Evolutionary conservation across 129 eudicot species (phyloP), one percentile per base, ranked within the genome.

Genomic region (Tagetes patula): DNA sequence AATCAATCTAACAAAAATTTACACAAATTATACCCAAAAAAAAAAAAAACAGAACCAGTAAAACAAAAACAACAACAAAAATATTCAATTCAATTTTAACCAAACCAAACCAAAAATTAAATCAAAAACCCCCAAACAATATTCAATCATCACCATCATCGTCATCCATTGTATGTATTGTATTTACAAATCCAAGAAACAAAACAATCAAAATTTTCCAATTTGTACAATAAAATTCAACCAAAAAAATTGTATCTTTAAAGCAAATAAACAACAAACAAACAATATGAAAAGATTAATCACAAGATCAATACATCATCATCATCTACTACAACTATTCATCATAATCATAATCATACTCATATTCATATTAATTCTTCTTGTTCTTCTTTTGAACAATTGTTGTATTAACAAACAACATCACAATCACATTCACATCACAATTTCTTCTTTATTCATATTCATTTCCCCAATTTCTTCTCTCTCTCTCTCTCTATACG

Each of bases 221-320:
- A 20, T 20, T 64, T 66, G 10, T 78, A 34, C 55, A 71, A 33
- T 64, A 72, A 7, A 71, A 53, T 72, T 65, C 31, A 72, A 79
- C 32, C 33, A 32, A 45, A 27, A 47, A 63, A 75, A 68, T 54
- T 61, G 2, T 71, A 71, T 75, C 53, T 33, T 75, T 37, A 70
- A 54, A 41, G 33, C 56, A 77, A n/a, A 61, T 42, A 52, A 70
- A 50, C 74, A 67, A 81, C 42, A 52, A 70, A 50, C 74, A 67
- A 81, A 71, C 68, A 82, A 68, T 65, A 85, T 88, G 96, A 81
- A 80, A 86, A 73, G 82, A 71, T 66, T 77, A 73, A 75, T 71
- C 76, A 59, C 27, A 20, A 20, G 85, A 79, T 79, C 82, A 79
- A 58, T 20, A 20, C 27, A 20, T 20, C 27, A 20, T 20, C 27